These are phyloP conservation scores for Miscanthus lutarioriparius DNA, from an alignment of 176 grass and related monocot genomes.

Conservation along the genomic window DNA sequence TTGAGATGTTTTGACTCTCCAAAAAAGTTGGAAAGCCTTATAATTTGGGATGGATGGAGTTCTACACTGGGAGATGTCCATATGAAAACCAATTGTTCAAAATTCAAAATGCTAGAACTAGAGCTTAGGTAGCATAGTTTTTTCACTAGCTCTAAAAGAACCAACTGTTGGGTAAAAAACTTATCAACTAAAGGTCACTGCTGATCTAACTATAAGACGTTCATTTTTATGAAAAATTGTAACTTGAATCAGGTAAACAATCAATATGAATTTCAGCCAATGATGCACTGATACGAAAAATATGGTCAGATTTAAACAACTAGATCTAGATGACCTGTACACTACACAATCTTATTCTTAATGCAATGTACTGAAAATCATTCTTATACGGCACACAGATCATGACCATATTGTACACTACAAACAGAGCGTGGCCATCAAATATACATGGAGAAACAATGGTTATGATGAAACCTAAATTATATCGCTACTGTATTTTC, in stretches of 20 bases:
- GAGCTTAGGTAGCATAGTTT: neutral
- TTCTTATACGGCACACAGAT: neutral
- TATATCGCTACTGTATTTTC: neutral
- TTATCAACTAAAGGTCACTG: neutral
- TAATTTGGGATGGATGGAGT: too few species aligned
- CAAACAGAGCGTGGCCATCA: neutral
- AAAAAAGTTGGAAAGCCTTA: too few species aligned
- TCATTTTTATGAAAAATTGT: neutral
- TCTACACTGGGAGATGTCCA: neutral
- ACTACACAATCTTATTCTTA: conserved; percentile 5
- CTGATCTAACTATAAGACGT: neutral
- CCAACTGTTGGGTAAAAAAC: neutral
- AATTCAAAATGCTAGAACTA: conserved; percentile 11
- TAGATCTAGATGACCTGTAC: neutral
- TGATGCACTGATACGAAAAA: neutral
- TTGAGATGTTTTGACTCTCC: too few species aligned
- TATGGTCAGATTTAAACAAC: neutral
- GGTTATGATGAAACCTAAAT: neutral
- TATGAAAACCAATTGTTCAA: conserved; percentile 13
- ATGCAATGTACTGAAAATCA: neutral
- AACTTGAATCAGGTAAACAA: neutral
- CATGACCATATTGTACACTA: neutral
- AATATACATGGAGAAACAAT: neutral
- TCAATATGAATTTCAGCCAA: neutral
- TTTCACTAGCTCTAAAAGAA: neutral